Conservation (phyloP, 1,139 yeast genomes). For the Yamadazyma dendronema region DNA sequence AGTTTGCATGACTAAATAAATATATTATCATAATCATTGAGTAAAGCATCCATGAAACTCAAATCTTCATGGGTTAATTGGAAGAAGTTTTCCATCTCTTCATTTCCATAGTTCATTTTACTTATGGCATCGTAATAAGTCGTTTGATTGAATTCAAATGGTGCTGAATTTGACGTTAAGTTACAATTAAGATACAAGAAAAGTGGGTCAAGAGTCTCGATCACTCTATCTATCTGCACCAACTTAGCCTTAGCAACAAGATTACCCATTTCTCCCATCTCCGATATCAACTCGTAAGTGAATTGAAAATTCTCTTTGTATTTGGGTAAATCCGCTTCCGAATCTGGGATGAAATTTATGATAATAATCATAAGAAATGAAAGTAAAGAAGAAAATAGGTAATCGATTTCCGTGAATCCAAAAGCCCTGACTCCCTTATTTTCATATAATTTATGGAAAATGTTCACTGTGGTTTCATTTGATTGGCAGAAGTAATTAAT, state of each 20-base stretch:
- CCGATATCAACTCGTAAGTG: slow-evolving; percentile 20
- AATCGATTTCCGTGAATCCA: slow-evolving; percentile 31
- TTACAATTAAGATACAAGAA: slow-evolving; percentile 1
- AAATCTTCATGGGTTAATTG: slow-evolving; percentile 8
- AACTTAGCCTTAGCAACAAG: slow-evolving; percentile 25
- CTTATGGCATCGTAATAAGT: neutral
- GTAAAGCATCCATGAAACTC: slow-evolving; percentile 9
- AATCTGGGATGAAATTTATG: slow-evolving; percentile 14
- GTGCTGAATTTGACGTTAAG: neutral
- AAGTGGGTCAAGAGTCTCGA: slow-evolving; percentile 13
- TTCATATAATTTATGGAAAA: slow-evolving; percentile 22
- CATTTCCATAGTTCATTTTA: neutral
- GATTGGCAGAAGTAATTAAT: slow-evolving; percentile 21
- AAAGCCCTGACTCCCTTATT: slow-evolving; percentile 20
- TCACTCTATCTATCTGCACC: slow-evolving; percentile 19
- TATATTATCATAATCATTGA: slow-evolving; percentile 8
- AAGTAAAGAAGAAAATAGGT: slow-evolving; percentile 21
- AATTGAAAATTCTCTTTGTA: slow-evolving; percentile 22
- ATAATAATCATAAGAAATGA: slow-evolving; percentile 24
- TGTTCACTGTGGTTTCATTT: slow-evolving; percentile 25
- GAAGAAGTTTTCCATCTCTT: slow-evolving; percentile 3
- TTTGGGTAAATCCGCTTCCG: slow-evolving; percentile 8
- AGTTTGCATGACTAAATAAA: slow-evolving; percentile 3
- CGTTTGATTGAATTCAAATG: neutral
- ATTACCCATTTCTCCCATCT: slow-evolving; percentile 25